These are phyloP conservation scores for barrel medic (Medicago truncatula) DNA, from an alignment of 306 rosid genomes.

Conservation along the genomic window DNA sequence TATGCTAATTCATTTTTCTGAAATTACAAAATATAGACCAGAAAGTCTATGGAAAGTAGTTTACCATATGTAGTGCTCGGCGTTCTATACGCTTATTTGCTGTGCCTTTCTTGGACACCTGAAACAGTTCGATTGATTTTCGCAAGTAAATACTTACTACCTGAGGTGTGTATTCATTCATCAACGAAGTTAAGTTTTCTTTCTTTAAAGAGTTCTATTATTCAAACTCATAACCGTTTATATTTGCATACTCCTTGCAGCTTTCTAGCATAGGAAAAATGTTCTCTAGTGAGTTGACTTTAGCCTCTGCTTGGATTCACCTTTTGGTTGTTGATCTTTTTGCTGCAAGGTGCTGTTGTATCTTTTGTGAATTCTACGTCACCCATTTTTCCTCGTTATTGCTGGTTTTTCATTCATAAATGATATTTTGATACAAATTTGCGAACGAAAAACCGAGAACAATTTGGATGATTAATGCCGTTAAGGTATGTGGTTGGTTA, in stretches of 20 bases:
- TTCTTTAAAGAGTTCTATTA: slow-evolving; percentile 30
- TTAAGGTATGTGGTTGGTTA: background rate
- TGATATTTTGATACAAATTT: background rate
- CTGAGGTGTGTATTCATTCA: slow-evolving; percentile 72
- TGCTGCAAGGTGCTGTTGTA: slow-evolving; percentile 80
- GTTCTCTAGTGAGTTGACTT: slow-evolving; percentile 89
- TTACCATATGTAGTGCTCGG: slow-evolving; percentile 79
- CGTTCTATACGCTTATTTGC: slow-evolving; percentile 80
- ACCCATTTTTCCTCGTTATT: background rate
- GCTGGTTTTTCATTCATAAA: background rate
- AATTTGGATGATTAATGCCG: background rate
- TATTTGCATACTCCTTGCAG: slow-evolving; percentile 52
- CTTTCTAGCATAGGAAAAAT: slow-evolving; percentile 77
- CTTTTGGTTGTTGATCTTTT: slow-evolving; percentile 87
- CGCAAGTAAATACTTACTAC: slow-evolving; percentile 85
- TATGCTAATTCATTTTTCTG: slow-evolving; percentile 39
- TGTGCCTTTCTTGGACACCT: slow-evolving; percentile 93
- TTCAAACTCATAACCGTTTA: background rate
- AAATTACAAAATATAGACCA: slow-evolving; percentile 66
- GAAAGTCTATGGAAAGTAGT: slow-evolving; percentile 69
- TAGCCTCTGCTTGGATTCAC: slow-evolving; percentile 99
- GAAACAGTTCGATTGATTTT: slow-evolving; percentile 72
- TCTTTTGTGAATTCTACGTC: background rate
- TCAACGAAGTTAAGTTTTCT: slow-evolving; percentile 27
- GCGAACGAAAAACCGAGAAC: background rate